Base-by-base conservation (phyloP, 192 early-diverging fungal genomes). In the Mortierella claussenii region DNA sequence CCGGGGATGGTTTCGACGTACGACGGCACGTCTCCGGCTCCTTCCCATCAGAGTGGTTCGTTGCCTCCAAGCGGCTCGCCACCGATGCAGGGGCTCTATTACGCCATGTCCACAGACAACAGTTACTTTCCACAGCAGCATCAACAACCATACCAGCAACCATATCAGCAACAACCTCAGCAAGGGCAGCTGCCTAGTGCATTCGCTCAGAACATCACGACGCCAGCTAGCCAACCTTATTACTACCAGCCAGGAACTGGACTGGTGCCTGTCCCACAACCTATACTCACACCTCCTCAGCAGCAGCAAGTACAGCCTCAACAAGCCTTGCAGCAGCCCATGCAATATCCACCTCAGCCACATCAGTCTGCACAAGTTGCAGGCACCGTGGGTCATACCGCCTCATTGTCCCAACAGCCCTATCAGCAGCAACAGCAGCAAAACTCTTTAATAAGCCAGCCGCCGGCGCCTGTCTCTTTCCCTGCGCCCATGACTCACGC, bases 181-280 rank as follows among this genome's bases (percentile, higher is more conserved):
- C 67, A 53, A 30, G 18, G 42, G 18, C 53, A 48, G 26, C 53
- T 26, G 26, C 65, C 26, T 2, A n/a, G 45, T 10, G 32, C 24
- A 3, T 2, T 45, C 40, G 43, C 55, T 26, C 53, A 31, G 9
- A 12, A 34, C 12, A 47, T 59, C 27, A 57, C 60, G 0, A 45
- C 70, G 4, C 70, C 70, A 21, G 51, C 49, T 5, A 54, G 50
- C 18, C 70, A 75, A 20, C 70, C 62, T 2, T 75, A 75, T 12
- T 34, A 32, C 17, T 75, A 75, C 23, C 70, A 75, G n/a, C 70
- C 70, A 36, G 70, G 70, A 18, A 75, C 70, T 18, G 70, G 70
- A 24, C 32, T 75, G 24, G 70, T 75, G 15, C 60, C 70, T 31
- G 63, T 75, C 9, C 70, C 70, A 36, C 34, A 50, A 13, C 9